phyloP scores from a whole-genome alignment of 345 rosid genomes.

The Aquilaria sinensis region DNA sequence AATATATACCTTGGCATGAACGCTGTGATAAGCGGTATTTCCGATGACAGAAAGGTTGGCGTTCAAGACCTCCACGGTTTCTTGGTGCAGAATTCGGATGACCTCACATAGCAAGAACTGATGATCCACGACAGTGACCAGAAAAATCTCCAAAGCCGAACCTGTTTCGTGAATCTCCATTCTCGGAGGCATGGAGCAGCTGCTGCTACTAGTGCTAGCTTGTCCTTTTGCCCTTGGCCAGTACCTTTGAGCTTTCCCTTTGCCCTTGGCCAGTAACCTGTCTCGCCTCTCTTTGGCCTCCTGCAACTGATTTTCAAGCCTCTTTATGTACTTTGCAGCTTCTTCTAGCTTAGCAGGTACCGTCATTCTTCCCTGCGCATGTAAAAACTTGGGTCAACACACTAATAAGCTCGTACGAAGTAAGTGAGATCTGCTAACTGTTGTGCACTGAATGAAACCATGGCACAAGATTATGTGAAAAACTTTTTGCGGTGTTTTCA shows the following conservation, averaged over 20 bases:
- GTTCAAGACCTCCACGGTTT: constrained; percentile 30
- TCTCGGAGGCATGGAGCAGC: constrained; percentile 19
- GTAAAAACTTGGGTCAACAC: neutral
- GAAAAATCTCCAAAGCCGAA: constrained; percentile 26
- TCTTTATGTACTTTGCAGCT: constrained; percentile 38
- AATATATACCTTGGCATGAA: constrained; percentile 37
- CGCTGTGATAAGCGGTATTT: constrained; percentile 18
- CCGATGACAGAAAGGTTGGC: constrained; percentile 31
- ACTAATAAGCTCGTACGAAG: too few species aligned
- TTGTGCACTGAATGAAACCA: too few species aligned
- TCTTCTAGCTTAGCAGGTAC: constrained; percentile 53
- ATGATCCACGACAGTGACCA: constrained; percentile 21
- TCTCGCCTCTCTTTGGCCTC: constrained; percentile 30
- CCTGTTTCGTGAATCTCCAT: constrained; percentile 31
- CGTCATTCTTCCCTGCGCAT: constrained; percentile 27
- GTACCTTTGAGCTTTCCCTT: constrained; percentile 20
- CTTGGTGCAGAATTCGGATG: constrained; percentile 35
- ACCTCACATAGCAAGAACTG: constrained; percentile 30
- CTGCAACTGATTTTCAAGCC: constrained; percentile 24
- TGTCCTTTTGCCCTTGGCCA: too few species aligned
- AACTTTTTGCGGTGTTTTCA: too few species aligned
- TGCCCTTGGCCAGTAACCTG: constrained; percentile 6
- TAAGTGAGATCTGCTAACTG: too few species aligned
- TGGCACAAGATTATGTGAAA: too few species aligned
- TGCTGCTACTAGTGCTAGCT: too few species aligned